Evolutionary conservation across 2,329 filamentous ascomycete species (phyloP), one percentile per base, ranked within the genome.

Genomic region (Beauveria asiatica): DNA sequence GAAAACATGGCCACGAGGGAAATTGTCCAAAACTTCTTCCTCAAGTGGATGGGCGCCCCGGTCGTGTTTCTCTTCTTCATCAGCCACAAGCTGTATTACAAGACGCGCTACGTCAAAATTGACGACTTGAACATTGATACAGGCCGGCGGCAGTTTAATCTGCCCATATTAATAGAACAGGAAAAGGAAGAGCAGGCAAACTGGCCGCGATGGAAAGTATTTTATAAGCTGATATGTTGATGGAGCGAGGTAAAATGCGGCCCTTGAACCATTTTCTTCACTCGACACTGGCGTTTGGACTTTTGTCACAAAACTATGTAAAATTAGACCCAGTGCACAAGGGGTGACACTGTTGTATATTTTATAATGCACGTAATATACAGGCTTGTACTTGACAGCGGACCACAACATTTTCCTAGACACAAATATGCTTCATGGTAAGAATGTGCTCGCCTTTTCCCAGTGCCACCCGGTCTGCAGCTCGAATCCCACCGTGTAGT

Each of bases 121-220:
- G 77, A 80, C 44, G 85, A 92, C 63, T 92, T 95, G 83, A 90
- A 95, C 73, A 73, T 95, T 62, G 81, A 85, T 61, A 92, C 90
- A 0, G 91, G 91, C 3, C 83, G 89, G 49, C 79, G 90, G 19
- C 88, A 94, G 68, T 79, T 95, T 61, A 90, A 93, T 70, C 73
- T 95, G 58, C 82, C 83, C 17, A 81, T 86, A 62, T 73, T 96
- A 57, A 78, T 92, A 53, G 84, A 85, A 49, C 86, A 92, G 70
- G 90, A 95, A 76, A 75, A 79, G 42, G 86, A 86, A 41, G 90
- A 94, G 74, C 77, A 78, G 68, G 81, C 79, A 25, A 72, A 72
- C 10, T 90, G 87, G 87, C 87, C 88, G 0, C 73, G 65, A 63
- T 90, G 87, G 87, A 91, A 90, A 76, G 85, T 79, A 67, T 52